Evolutionary conservation across 2,329 filamentous ascomycete species (phyloP).

Genomic region (Scortechinia acanthostroma): DNA sequence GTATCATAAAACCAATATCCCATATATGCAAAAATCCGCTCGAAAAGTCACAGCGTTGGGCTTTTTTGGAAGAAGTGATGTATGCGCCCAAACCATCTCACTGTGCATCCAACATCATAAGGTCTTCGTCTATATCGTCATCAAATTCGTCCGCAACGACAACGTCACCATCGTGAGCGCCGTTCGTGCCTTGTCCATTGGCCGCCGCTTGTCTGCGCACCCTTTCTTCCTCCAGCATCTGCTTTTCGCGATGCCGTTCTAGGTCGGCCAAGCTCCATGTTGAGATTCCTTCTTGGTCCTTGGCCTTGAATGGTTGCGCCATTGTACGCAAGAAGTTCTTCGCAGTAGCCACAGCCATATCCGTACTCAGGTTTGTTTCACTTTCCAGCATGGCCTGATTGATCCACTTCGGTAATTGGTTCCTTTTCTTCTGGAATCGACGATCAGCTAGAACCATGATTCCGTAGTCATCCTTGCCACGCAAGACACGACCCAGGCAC

Average conservation of each 20-base stretch:
- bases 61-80: too few relatives aligned
- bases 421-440: conserved; percentile 84
- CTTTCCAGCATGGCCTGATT: conserved; percentile 77
- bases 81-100: too few relatives aligned
- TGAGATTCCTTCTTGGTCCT: conserved; percentile 84
- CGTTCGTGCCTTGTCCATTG: conserved; percentile 7
- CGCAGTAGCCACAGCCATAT: conserved; percentile 85
- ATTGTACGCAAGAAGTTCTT: conserved; percentile 85
- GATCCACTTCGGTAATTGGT: conserved; percentile 94
- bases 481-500: conserved; percentile 85
- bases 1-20: background rate
- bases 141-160: background rate
- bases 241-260: conserved; percentile 69
- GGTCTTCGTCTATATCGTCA: conserved; percentile 1
- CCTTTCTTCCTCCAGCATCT: conserved; percentile 60
- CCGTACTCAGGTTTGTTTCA: conserved; percentile 84
- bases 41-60: too few relatives aligned
- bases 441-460: conserved; percentile 97
- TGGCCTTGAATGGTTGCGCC: conserved; percentile 79
- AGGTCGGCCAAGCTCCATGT: conserved; percentile 83
- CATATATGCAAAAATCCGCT: background rate
- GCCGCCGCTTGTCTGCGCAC: conserved; percentile 44
- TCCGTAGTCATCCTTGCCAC: conserved; percentile 98
- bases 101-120: conserved; percentile 1
- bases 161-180: background rate